Evolutionary conservation across 768 basidiomycete genomes (phyloP).

Genomic region (Gyrodon lividus): DNA sequence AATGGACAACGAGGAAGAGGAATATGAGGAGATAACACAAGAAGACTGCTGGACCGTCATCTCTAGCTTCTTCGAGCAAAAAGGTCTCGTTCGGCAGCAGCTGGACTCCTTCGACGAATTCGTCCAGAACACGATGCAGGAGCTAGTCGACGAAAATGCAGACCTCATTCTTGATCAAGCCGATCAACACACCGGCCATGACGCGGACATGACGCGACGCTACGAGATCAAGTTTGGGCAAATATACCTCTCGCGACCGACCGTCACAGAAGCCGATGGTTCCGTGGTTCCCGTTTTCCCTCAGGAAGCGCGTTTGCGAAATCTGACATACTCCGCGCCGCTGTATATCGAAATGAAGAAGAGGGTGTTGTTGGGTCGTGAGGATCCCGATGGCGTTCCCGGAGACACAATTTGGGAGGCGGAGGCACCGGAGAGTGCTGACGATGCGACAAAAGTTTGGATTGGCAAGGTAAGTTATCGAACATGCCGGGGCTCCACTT

Average conservation of each 20-base stretch:
- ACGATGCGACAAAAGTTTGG: conserved; percentile 83
- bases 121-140: conserved; percentile 99
- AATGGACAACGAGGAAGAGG: conserved; percentile 52
- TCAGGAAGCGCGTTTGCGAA: conserved; percentile 92
- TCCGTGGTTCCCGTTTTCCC: conserved; percentile 93
- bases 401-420: conserved; percentile 80
- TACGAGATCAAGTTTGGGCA: conserved; percentile 98
- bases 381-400: conserved; percentile 76
- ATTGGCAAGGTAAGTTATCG: conserved; percentile 77
- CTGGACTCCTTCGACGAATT: conserved; percentile 99
- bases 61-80: conserved; percentile 93
- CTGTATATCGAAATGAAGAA: conserved; percentile 96
- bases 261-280: conserved; percentile 93
- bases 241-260: conserved; percentile 94
- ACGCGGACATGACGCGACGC: conserved; percentile 79
- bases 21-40: conserved; percentile 81
- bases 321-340: conserved; percentile 94
- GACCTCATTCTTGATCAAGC: conserved; percentile 95
- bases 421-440: conserved; percentile 61
- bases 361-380: conserved; percentile 72
- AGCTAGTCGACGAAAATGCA: conserved; percentile 95
- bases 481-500: conserved; percentile 3
- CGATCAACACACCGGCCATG: conserved; percentile 91
- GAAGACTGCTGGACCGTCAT: conserved; percentile 97
- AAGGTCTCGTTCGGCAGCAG: conserved; percentile 96